Conservation (phyloP, 2,329 filamentous ascomycete species). For the Furcasterigmium furcatum region DNA sequence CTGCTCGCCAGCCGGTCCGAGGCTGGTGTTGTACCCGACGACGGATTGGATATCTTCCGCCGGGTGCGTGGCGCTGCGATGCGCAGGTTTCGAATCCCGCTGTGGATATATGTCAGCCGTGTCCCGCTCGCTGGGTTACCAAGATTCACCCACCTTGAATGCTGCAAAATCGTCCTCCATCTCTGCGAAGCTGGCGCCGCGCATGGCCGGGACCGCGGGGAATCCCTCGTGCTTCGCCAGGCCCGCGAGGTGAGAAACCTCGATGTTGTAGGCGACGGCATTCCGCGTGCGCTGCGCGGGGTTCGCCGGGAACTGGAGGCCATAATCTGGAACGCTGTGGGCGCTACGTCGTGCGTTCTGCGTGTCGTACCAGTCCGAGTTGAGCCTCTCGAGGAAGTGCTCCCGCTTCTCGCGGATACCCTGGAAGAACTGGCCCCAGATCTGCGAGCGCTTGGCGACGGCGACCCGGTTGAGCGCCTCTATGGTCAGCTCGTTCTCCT, state of each 20-base stretch:
- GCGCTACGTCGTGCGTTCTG: constrained; percentile 84
- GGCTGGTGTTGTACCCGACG: constrained; percentile 37
- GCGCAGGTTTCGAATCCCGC: constrained; percentile 12
- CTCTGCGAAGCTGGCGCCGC: constrained; percentile 67
- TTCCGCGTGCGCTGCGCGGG: constrained; percentile 76
- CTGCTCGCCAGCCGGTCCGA: constrained; percentile 73
- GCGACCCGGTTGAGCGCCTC: constrained; percentile 71
- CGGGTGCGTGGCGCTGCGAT: constrained; percentile 34
- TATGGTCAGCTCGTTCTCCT: constrained; percentile 70
- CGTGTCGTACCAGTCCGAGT: constrained; percentile 88
- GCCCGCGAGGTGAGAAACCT: constrained; percentile 87
- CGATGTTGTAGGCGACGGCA: constrained; percentile 88
- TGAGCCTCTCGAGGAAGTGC: constrained; percentile 72
- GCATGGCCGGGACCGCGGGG: constrained; percentile 86
- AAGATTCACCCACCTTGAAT: constrained; percentile 64
- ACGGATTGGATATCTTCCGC: constrained; percentile 46
- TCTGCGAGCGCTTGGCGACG: constrained; percentile 78
- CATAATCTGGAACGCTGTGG: constrained; percentile 77
- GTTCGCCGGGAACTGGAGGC: constrained; percentile 75
- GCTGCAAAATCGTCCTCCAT: constrained; percentile 83
- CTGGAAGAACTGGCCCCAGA: constrained; percentile 90
- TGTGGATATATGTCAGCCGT: neutral
- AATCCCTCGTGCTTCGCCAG: constrained; percentile 95
- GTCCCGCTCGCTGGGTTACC: neutral
- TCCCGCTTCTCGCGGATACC: constrained; percentile 80